phyloP scores from a whole-genome alignment of 2,329 filamentous ascomycete genomes.

The Penicillium glabrum region DNA sequence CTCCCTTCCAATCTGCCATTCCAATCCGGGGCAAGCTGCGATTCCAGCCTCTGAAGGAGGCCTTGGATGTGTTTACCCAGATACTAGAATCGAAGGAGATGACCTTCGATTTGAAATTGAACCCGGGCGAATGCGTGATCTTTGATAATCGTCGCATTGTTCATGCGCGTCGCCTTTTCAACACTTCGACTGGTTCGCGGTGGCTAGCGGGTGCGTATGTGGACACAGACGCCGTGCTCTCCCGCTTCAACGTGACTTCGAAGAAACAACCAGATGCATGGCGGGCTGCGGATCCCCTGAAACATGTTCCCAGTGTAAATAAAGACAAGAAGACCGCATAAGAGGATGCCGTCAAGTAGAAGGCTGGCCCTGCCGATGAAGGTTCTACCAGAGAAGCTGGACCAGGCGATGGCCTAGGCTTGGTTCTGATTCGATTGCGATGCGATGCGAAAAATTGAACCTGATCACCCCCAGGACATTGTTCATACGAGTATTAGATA shows the following conservation, averaged over 20 bases:
- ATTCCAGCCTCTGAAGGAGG: background rate
- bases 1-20: conserved; percentile 71
- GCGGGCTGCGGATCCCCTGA: background rate
- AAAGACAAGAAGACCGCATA: too few relatives aligned
- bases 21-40: background rate
- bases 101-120: conserved; percentile 70
- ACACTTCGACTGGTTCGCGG: conserved; percentile 62
- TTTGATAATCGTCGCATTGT: conserved; percentile 87
- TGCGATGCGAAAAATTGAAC: too few relatives aligned
- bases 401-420: too few relatives aligned
- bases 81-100: conserved; percentile 57
- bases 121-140: conserved; percentile 84
- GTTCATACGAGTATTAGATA: too few relatives aligned
- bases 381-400: too few relatives aligned
- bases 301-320: background rate
- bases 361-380: too few relatives aligned
- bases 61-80: conserved; percentile 51
- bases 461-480: too few relatives aligned
- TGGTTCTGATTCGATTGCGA: too few relatives aligned
- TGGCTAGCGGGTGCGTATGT: conserved; percentile 89
- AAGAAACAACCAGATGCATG: conserved; percentile 7
- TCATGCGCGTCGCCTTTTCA: conserved; percentile 78
- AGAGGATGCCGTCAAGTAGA: too few relatives aligned
- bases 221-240: conserved; percentile 62
- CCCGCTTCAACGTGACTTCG: conserved; percentile 45